Conservation (phyloP, 257 asterid species). For the Lithospermum erythrorhizon region DNA sequence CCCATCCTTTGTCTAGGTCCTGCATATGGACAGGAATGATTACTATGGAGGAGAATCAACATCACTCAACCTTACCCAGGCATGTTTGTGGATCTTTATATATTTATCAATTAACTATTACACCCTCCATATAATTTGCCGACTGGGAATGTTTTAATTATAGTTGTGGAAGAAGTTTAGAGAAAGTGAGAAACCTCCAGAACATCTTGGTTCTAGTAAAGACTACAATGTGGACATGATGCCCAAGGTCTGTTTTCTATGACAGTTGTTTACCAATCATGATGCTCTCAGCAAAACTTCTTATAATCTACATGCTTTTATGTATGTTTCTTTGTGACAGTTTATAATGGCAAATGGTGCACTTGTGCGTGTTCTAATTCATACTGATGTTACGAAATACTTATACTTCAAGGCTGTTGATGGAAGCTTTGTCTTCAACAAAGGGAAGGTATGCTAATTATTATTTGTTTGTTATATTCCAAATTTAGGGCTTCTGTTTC, state of each 20-base stretch:
- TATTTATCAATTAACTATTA: no score
- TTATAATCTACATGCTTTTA: neutral
- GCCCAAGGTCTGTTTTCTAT: constrained; percentile 57
- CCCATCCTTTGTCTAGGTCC: constrained; percentile 21
- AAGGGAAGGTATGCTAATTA: constrained; percentile 53
- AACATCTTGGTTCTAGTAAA: constrained; percentile 74
- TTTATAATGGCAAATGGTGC: constrained; percentile 95
- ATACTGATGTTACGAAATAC: constrained; percentile 86
- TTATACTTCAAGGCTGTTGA: constrained; percentile 89
- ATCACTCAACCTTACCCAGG: constrained; percentile 56
- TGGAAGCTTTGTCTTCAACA: constrained; percentile 84
- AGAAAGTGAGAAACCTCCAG: constrained; percentile 85
- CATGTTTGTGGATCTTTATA: neutral
- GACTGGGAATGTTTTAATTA: neutral
- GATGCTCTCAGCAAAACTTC: neutral
- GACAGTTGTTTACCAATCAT: neutral
- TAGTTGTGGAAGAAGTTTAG: constrained; percentile 82
- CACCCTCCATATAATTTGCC: no score
- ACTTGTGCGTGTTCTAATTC: constrained; percentile 87
- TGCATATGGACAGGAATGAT: constrained; percentile 60
- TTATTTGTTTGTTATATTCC: neutral
- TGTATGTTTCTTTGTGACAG: constrained; percentile 22
- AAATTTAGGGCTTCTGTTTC: neutral
- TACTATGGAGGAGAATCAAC: constrained; percentile 60
- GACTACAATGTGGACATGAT: constrained; percentile 93